Evolutionary conservation across 768 basidiomycete species (phyloP), one percentile per base, ranked within the genome.

Genomic region (Punctularia strigosozonata): DNA sequence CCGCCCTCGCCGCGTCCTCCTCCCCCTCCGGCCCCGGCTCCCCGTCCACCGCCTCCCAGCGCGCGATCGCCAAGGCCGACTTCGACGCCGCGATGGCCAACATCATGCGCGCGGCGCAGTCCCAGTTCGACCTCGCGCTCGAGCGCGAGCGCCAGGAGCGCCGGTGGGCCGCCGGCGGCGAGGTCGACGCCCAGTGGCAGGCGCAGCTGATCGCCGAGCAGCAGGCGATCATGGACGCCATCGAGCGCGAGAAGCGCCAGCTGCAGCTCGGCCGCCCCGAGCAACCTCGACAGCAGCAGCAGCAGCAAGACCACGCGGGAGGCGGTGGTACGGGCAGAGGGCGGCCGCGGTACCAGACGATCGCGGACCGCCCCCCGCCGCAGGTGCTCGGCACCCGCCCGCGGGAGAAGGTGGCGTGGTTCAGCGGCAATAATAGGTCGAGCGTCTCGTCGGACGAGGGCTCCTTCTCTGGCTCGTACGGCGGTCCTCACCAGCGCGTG

Each of bases 71-170:
- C 25, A 48, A 46, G 46, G 38, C 50, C 0, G 65, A 73, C 26
- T 65, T 68, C 47, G 46, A 56, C 14, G 48, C 54, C 0, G 51
- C 64, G 4, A 65, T 77, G 64, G 51, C 50, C 19, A 63, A 50
- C 36, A 68, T 77, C 38, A 59, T 65, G 10, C 46, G 48, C 25
- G 44, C 73, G 3, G 74, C 71, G 1, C 54, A 59, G 38, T 73
- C 71, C 24, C 62, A 65, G 42, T 77, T 64, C 43, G 53, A 55
- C 10, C 50, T 44, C 28, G 66, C 61, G 17, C 51, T 78, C 25
- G 61, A 62, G 25, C 58, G 64, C 6, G 75, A 77, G 46, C 61
- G 71, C 4, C 58, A 66, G 48, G 64, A 71, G 39, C 62, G 69
- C n/a, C 58, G 60, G 2, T 72, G 69, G 71, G 62, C 62, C 7